Percentiles rank a stretch among this genome's conserved stretches.
Conservation (phyloP, 192 early-diverging fungal genomes). For the Coemansia sp. region DNA sequence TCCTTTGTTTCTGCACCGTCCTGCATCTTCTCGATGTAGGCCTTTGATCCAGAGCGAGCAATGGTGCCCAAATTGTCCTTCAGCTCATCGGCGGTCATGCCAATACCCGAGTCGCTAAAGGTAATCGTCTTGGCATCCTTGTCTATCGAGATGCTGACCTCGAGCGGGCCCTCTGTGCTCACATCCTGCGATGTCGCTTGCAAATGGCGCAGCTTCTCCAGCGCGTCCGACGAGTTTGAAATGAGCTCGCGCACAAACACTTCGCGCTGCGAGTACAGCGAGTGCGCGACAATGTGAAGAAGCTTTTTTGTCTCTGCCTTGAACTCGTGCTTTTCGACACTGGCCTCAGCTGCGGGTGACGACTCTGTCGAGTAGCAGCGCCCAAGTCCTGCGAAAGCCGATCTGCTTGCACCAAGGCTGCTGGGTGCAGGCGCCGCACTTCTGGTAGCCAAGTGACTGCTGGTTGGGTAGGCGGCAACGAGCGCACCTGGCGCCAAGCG, state of each 20-base stretch:
- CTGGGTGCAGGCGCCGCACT: neutral
- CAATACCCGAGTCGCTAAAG: slow-evolving; percentile 90
- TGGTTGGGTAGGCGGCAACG: neutral
- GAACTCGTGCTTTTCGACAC: slow-evolving; percentile 61
- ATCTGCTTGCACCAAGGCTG: neutral
- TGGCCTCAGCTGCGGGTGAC: neutral
- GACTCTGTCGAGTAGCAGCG: slow-evolving; percentile 34
- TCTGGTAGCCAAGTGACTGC: neutral
- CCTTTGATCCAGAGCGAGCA: slow-evolving; percentile 93
- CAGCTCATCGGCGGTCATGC: slow-evolving; percentile 89
- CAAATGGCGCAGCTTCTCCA: slow-evolving; percentile 88
- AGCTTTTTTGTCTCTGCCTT: slow-evolving; percentile 87
- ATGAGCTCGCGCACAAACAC: slow-evolving; percentile 97
- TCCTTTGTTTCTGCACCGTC: slow-evolving; percentile 46
- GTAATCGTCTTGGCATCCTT: slow-evolving; percentile 67
- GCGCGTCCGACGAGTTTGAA: slow-evolving; percentile 92
- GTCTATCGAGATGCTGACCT: slow-evolving; percentile 78
- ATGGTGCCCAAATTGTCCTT: slow-evolving; percentile 93
- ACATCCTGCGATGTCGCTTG: slow-evolving; percentile 77
- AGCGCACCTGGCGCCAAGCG: neutral
- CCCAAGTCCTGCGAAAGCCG: neutral
- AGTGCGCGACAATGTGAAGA: slow-evolving; percentile 94
- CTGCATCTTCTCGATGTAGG: slow-evolving; percentile 69
- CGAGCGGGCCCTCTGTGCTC: slow-evolving; percentile 71
- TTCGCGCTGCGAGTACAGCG: slow-evolving; percentile 91